Evolutionary conservation across 169 alveolate species (phyloP).

Genomic region (Cryptosporidium tyzzeri): DNA sequence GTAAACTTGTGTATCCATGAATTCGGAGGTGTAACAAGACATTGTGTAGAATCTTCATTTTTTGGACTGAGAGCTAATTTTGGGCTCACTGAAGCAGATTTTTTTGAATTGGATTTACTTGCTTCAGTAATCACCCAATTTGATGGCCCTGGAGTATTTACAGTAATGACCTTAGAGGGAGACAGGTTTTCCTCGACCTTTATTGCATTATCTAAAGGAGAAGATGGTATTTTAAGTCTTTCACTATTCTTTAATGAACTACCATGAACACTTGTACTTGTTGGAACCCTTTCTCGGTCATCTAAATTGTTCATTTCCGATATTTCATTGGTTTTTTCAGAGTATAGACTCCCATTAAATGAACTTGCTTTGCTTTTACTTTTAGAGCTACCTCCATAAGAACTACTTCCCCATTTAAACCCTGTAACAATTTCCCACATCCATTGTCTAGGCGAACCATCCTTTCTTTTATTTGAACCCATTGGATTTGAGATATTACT

Average conservation of each 20-base stretch:
- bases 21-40: constrained; percentile 62
- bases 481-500: neutral
- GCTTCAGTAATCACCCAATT: constrained; percentile 72
- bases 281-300: neutral
- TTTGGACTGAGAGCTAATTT: constrained; percentile 28
- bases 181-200: constrained; percentile 35
- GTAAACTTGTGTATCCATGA: constrained; percentile 2
- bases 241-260: neutral
- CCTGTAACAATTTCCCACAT: constrained; percentile 75
- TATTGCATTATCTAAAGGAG: constrained; percentile 4
- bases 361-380: constrained; percentile 27
- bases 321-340: neutral
- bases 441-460: constrained; percentile 76
- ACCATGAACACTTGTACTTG: neutral
- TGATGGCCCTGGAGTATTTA: constrained; percentile 71
- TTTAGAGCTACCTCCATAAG: constrained; percentile 10
- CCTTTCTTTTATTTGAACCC: constrained; percentile 25
- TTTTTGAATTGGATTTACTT: constrained; percentile 22
- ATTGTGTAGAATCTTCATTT: constrained; percentile 5
- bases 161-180: constrained; percentile 64
- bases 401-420: constrained; percentile 49
- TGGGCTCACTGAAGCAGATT: constrained; percentile 18
- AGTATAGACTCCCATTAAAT: constrained; percentile 7
- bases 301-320: neutral
- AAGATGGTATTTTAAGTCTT: neutral